Base-by-base conservation (phyloP, 768 basidiomycete genomes). In the Mrakia gelida region DNA sequence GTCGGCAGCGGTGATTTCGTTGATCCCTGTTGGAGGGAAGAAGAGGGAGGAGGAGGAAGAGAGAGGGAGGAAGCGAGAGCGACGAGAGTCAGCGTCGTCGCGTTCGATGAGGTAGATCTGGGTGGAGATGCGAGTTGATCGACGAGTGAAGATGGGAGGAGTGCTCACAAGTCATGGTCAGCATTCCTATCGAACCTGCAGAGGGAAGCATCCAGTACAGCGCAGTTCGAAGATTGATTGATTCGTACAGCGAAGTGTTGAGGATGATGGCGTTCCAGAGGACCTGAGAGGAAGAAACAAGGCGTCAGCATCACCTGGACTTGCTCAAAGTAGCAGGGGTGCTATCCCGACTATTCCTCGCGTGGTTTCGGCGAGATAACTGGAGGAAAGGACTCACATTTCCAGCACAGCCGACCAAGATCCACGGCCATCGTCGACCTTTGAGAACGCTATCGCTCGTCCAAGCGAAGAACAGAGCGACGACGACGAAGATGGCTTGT, bases 371-470 rank as follows among this genome's bases (percentile, higher is more conserved):
- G 8, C 38, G 38, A 38, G 38, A 38, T 38, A 38, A n/a, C n/a
- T 38, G 38, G 38, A 38, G 38, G 38, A 38, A 11, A 45, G 45
- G 45, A 21, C 49, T 52, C 49, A 52, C 49, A 16, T 52, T 52
- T 52, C 49, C 49, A 21, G 49, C 49, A 7, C 49, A 52, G 16
- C 75, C 75, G 1, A 49, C 45, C 16, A 65, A 23, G 65, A 76
- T 76, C 23, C 63, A 38, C 0, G 75, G 75, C 75, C 75, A 76
- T 8, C 62, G 43, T 34, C 43, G 38, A 18, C 75, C 75, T 4
- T 52, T 45, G 23, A 68, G 32, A 1, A 34, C 28, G 4, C 75
- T 49, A 15, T 76, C 75, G 5, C 28, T 52, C 26, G 54, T 63
- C 75, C 63, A 76, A 16, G 75, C 63, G 43, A 21, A 68, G 26